phyloP scores from a whole-genome alignment of 257 asterid species.

The Solanum megistacrolobum region DNA sequence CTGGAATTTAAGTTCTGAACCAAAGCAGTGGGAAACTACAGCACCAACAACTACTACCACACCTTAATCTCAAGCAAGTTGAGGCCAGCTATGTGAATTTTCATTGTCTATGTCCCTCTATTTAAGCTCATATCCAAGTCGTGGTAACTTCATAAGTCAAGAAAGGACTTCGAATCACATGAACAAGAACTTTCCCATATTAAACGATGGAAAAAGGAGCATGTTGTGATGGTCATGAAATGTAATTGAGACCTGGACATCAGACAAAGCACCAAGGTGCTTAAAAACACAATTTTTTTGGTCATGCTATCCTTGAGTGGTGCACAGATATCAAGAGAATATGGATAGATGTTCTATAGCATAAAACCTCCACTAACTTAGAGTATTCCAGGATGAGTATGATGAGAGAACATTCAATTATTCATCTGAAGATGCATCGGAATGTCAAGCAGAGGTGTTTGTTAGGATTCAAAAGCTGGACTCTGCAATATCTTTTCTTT shows the following conservation, averaged over 20 bases:
- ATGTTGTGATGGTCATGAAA: background rate
- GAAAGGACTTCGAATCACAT: background rate
- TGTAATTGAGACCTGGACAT: background rate
- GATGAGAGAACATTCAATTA: background rate
- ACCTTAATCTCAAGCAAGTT: background rate
- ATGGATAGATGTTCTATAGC: background rate
- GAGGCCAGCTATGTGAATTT: background rate
- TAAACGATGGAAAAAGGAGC: background rate
- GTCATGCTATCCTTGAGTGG: background rate
- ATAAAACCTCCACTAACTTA: background rate
- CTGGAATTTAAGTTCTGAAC: background rate
- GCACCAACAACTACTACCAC: background rate
- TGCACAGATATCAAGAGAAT: background rate
- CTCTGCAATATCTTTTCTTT: background rate
- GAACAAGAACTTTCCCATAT: background rate
- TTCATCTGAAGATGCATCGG: background rate
- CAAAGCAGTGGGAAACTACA: background rate
- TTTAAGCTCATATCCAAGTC: background rate
- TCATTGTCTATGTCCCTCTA: background rate
- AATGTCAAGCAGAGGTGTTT: background rate
- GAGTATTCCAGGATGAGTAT: background rate
- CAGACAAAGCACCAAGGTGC: background rate
- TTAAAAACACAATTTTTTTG: background rate
- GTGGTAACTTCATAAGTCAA: background rate
- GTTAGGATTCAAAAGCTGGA: background rate